These are phyloP conservation scores for Lachancea sp. DNA, from an alignment of 805 yeast species.

Conservation along the genomic window DNA sequence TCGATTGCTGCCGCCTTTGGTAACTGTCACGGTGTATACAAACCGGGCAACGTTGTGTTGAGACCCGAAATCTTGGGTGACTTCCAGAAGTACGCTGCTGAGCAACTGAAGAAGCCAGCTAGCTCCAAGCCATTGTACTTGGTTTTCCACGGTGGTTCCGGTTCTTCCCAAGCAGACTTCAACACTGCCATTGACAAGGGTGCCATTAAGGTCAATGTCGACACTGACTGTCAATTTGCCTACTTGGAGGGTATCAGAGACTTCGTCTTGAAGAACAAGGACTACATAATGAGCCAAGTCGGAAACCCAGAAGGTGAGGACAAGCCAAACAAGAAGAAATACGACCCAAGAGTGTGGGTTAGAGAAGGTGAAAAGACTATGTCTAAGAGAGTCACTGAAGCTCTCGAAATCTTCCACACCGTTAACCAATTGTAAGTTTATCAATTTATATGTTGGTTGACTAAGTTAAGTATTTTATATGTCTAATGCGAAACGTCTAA, in stretches of 20 bases:
- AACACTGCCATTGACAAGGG: conserved; percentile 87
- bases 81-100: conserved; percentile 85
- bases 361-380: conserved; percentile 99
- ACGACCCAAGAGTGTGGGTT: conserved; percentile 99
- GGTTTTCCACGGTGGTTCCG: conserved; percentile 99
- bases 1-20: conserved; percentile 99
- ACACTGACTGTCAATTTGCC: conserved; percentile 98
- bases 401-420: conserved; percentile 82
- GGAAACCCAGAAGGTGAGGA: conserved; percentile 99
- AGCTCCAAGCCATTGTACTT: conserved; percentile 74
- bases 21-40: conserved; percentile 99
- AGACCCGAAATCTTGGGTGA: conserved; percentile 91
- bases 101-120: conserved; percentile 48
- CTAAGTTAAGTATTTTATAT: conserved; percentile 5
- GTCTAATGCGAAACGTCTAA: conserved; percentile 6
- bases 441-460: not conserved
- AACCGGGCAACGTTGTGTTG: conserved; percentile 96
- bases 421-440: conserved; percentile 32
- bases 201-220: conserved; percentile 98
- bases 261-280: conserved; percentile 93
- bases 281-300: conserved; percentile 78
- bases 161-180: conserved; percentile 88
- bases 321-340: conserved; percentile 99
- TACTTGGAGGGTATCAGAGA: conserved; percentile 96
- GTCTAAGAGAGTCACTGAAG: conserved; percentile 77